Conservation (phyloP, 1,139 yeast species). For the Arxiozyma slooffiae region DNA sequence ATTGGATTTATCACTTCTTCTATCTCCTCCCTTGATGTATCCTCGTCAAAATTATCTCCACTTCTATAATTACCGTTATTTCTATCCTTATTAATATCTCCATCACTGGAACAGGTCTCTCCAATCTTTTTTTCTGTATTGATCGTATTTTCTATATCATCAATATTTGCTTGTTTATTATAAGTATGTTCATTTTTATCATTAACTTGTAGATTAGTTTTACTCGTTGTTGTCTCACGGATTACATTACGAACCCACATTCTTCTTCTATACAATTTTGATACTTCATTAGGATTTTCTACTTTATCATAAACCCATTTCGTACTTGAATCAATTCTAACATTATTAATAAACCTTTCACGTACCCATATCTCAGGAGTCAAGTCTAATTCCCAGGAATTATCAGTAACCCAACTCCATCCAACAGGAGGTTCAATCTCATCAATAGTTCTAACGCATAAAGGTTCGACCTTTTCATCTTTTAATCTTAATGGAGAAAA, state of each 20-base stretch:
- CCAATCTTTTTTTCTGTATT: background rate
- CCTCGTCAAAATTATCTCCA: background rate
- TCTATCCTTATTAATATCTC: background rate
- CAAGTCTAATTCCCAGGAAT: conserved; percentile 52
- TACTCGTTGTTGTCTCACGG: background rate
- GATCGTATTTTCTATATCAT: background rate
- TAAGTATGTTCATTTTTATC: background rate
- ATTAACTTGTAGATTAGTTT: background rate
- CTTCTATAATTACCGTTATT: background rate
- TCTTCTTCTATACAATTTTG: conserved; percentile 39
- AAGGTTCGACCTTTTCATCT: conserved; percentile 17
- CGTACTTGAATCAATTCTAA: conserved; percentile 53
- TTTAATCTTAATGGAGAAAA: conserved; percentile 33
- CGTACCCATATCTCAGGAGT: conserved; percentile 52
- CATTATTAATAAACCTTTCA: conserved; percentile 43
- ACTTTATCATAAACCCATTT: conserved; percentile 67
- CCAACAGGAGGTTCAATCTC: conserved; percentile 44
- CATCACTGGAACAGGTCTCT: background rate
- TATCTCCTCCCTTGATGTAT: conserved; percentile 2
- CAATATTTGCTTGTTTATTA: conserved; percentile 7
- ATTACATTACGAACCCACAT: conserved; percentile 35
- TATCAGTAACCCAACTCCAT: conserved; percentile 43
- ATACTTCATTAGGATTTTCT: conserved; percentile 18
- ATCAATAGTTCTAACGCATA: conserved; percentile 29
- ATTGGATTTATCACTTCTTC: conserved; percentile 16